Conservation (phyloP, 345 rosid genomes). For the Iberis pinnata region DNA sequence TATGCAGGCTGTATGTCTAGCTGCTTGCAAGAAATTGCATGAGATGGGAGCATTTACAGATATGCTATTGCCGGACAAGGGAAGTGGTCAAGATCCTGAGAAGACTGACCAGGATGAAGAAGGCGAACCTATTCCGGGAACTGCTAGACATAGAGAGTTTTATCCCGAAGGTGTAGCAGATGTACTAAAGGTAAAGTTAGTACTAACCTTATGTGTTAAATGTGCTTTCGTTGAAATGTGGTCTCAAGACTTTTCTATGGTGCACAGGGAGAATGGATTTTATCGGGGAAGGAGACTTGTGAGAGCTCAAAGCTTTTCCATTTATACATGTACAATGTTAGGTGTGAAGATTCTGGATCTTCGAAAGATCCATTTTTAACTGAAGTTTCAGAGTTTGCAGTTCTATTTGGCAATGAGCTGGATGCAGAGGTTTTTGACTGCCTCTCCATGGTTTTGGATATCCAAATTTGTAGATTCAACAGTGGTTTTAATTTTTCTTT, state of each 20-base stretch:
- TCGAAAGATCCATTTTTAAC: constrained; percentile 83
- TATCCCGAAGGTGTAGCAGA: constrained; percentile 98
- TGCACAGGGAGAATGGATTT: constrained; percentile 94
- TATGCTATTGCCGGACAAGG: constrained; percentile 97
- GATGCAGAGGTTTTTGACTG: constrained; percentile 89
- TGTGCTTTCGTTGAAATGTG: not conserved
- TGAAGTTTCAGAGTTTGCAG: constrained; percentile 81
- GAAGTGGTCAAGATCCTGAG: constrained; percentile 83
- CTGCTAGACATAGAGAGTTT: constrained; percentile 97
- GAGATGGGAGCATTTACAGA: constrained; percentile 99
- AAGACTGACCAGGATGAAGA: constrained; percentile 77
- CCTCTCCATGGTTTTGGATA: not conserved
- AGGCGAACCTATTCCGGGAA: constrained; percentile 96
- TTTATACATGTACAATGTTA: constrained; percentile 70
- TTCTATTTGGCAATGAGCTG: constrained; percentile 97
- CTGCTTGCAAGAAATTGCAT: constrained; percentile 97
- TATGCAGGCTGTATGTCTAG: constrained; percentile 90
- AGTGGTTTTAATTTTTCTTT: not conserved
- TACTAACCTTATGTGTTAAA: not conserved
- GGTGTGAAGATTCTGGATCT: constrained; percentile 54
- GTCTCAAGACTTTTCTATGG: constrained; percentile 13
- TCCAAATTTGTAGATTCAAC: not conserved
- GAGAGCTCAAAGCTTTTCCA: constrained; percentile 44
- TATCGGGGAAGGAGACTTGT: constrained; percentile 58
- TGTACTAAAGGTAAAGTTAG: constrained; percentile 54